Conservation (phyloP, 2,329 filamentous ascomycete genomes). For the Trichothecium sympodiale region DNA sequence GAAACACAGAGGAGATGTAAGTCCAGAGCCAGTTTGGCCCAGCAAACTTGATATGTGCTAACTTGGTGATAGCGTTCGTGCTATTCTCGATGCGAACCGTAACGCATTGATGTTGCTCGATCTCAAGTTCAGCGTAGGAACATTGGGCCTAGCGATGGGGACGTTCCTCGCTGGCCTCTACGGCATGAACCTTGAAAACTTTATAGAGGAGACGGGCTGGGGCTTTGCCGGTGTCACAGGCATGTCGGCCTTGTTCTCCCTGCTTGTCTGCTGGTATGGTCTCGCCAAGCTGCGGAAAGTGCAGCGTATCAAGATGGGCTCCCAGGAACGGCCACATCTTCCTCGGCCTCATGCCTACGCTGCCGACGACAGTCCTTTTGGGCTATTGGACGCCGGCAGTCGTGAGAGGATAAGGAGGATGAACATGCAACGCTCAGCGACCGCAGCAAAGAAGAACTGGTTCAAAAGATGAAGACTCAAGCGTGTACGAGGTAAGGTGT, state of each 20-base stretch:
- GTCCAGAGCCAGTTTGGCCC: constrained; percentile 18
- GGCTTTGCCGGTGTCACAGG: constrained; percentile 71
- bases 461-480: constrained; percentile 4
- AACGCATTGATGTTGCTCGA: constrained; percentile 97
- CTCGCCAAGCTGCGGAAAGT: constrained; percentile 74
- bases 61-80: constrained; percentile 59
- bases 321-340: constrained; percentile 27
- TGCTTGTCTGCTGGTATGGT: constrained; percentile 73
- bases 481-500: too few relatives aligned
- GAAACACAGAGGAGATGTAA: constrained; percentile 97
- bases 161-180: constrained; percentile 98
- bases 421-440: constrained; percentile 34
- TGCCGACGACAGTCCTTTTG: constrained; percentile 36
- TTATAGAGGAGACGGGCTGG: constrained; percentile 85
- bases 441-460: constrained; percentile 21
- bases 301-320: constrained; percentile 77
- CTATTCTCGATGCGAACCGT: constrained; percentile 94
- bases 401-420: constrained; percentile 42
- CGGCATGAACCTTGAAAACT: constrained; percentile 98
- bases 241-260: constrained; percentile 60
- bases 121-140: constrained; percentile 91
- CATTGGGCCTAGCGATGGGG: constrained; percentile 85
- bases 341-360: constrained; percentile 26
- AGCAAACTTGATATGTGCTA: constrained; percentile 6
- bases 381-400: constrained; percentile 41